Percentiles rank a stretch among this genome's conserved stretches.
These are phyloP conservation scores for Fusarium sp. DNA, from an alignment of 2,329 filamentous ascomycete species.

Conservation along the genomic window DNA sequence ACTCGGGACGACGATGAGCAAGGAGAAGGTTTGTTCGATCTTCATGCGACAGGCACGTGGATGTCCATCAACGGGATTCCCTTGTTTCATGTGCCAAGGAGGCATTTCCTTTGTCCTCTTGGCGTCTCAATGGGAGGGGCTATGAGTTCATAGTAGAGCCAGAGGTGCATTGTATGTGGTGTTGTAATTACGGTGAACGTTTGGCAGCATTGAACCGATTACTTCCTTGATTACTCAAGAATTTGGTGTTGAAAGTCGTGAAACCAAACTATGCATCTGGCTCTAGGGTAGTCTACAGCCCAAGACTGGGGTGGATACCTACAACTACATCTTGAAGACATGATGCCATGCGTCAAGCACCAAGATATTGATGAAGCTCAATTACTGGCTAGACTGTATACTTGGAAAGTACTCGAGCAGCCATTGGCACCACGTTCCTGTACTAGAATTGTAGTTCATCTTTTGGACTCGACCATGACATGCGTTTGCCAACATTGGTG, in stretches of 20 bases:
- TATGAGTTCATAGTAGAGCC: neutral
- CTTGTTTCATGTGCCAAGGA: conserved; percentile 31
- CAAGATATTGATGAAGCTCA: neutral
- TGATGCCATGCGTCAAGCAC: neutral
- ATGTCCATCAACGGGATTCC: conserved; percentile 18
- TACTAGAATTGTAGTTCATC: conserved; percentile 20
- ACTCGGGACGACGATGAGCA: conserved; percentile 32
- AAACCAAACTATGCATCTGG: neutral
- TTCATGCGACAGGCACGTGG: conserved; percentile 19
- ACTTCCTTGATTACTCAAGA: neutral
- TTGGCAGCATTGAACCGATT: neutral
- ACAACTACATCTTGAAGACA: conserved; percentile 7
- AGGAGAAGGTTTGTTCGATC: conserved; percentile 14
- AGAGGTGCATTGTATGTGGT: neutral
- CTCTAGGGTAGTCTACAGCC: conserved; percentile 25
- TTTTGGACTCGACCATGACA: conserved; percentile 9
- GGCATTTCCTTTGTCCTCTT: conserved; percentile 12
- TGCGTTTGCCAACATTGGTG: conserved; percentile 6
- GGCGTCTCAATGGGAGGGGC: conserved; percentile 35
- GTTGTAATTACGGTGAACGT: neutral
- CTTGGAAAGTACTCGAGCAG: neutral
- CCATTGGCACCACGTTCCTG: conserved; percentile 33
- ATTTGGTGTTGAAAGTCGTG: neutral
- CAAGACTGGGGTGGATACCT: neutral
- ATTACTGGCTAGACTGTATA: neutral